Percentiles rank a stretch among this genome's conserved stretches.
These are phyloP conservation scores for Mycena galopus DNA, from an alignment of 768 basidiomycete genomes.

Conservation along the genomic window DNA sequence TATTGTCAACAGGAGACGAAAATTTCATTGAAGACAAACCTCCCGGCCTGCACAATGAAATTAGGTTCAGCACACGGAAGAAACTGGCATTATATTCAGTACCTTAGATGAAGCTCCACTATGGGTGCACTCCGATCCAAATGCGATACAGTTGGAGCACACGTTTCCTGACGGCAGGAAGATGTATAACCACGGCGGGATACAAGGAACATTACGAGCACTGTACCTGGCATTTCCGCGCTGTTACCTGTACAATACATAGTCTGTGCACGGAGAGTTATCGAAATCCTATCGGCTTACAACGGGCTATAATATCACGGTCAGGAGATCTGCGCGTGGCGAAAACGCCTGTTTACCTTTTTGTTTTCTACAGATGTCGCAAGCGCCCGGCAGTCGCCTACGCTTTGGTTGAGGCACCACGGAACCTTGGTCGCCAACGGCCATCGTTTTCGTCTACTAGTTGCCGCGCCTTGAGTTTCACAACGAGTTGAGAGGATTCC, in stretches of 20 bases:
- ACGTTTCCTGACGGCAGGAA: too few species aligned
- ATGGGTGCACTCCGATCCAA: conserved; percentile 54
- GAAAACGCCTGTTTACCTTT: conserved; percentile 54
- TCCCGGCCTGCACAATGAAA: not conserved
- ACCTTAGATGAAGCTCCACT: conserved; percentile 44
- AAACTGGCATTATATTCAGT: not conserved
- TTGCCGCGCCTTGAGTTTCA: too few species aligned
- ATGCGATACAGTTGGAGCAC: conserved; percentile 58
- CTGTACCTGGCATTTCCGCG: conserved; percentile 54
- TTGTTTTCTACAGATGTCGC: conserved; percentile 73
- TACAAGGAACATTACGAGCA: too few species aligned
- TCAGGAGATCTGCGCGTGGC: too few species aligned
- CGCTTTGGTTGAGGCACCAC: conserved; percentile 52
- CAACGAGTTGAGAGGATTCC: too few species aligned
- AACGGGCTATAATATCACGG: conserved; percentile 54
- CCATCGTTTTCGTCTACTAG: not conserved
- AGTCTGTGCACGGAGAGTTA: not conserved
- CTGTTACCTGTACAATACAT: conserved; percentile 53
- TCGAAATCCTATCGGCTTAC: conserved; percentile 46
- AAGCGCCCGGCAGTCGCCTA: conserved; percentile 66
- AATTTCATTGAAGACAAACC: not conserved
- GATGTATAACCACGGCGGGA: too few species aligned
- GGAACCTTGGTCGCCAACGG: not conserved
- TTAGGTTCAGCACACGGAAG: not conserved
- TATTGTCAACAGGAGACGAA: not conserved